Evolutionary conservation across 2,329 filamentous ascomycete genomes (phyloP).

Genomic region (Sporothrix euskadiensis): DNA sequence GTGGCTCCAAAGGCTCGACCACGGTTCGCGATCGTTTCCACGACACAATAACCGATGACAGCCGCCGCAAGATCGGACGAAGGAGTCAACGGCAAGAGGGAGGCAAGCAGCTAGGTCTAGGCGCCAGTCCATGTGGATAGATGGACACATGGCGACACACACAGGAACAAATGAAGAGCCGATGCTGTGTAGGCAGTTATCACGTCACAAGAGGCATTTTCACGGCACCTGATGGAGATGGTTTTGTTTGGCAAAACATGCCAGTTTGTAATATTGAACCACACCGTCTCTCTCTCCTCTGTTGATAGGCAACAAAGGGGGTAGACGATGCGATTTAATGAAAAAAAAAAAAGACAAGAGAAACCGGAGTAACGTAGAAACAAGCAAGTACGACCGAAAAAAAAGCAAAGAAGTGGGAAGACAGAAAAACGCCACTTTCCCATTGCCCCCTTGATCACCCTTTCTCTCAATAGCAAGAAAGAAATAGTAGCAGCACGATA

Average conservation of each 20-base stretch:
- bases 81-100: not conserved
- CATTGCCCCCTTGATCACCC: conserved; percentile 7
- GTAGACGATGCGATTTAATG: not conserved
- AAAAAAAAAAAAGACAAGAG: not conserved
- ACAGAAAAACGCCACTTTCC: conserved; percentile 9
- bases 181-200: not conserved
- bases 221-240: not conserved
- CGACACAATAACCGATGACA: not conserved
- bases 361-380: not conserved
- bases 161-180: not conserved
- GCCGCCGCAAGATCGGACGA: not conserved
- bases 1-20: not conserved
- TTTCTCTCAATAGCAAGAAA: not conserved
- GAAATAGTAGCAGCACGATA: not conserved
- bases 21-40: not conserved
- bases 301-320: not conserved
- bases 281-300: not conserved
- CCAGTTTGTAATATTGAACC: not conserved
- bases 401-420: conserved; percentile 13
- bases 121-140: not conserved
- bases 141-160: not conserved
- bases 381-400: not conserved
- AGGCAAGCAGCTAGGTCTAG: not conserved
- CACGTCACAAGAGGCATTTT: not conserved
- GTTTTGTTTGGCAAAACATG: not conserved